Evolutionary conservation across 225 moss, liverwort and hornwort genomes (phyloP), one percentile per base, ranked within the genome.

Genomic region (Rhytidiadelphus loreus): DNA sequence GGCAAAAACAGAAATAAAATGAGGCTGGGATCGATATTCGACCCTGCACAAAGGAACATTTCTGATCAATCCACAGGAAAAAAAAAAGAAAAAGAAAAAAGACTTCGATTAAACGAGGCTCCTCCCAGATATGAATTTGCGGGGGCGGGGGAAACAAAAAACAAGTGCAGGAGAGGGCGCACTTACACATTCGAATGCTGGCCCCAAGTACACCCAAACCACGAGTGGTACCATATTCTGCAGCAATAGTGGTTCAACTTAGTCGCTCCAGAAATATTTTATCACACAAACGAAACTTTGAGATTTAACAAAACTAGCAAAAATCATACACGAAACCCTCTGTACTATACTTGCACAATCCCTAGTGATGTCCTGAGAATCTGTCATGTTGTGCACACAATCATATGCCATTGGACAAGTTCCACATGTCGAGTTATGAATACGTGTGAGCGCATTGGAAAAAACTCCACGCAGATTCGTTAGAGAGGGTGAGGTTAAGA

Each of bases 1-100:
- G 99, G 97, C 91, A 99, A 90, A 89, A 99, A 97, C 88, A 99
- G 91, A 85, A 96, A 99, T 33, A 99, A 86, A 86, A 99, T 97
- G 64, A 99, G 94, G 4, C 84, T 84, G 39, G 97, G 97, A 87
- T 97, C 90, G 84, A 99, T 99, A 41, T 84, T 92, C 60, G 97
- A 86, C 99, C 97, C 97, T 99, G 99, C 88, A 90, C 58, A 33
- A 72, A 68, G 10, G 16, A 84, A 66, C 9, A 71, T 22, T 64
- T 90, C 63, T 72, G 56, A 80, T 73, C 65, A 25, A 53, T 35
- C 23, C 33, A 82, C 41, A 66, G 22, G 35, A 84, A 41, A n/a
- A 24, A 3, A 32, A 32, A 53, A 64, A 10, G 22, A 39, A 84
- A 41, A n/a, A 24, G 7, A 32, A 32, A 53, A 64, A 10, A 64